Base-by-base conservation (phyloP, 176 grass and related monocot species). In the Ananas comosus region DNA sequence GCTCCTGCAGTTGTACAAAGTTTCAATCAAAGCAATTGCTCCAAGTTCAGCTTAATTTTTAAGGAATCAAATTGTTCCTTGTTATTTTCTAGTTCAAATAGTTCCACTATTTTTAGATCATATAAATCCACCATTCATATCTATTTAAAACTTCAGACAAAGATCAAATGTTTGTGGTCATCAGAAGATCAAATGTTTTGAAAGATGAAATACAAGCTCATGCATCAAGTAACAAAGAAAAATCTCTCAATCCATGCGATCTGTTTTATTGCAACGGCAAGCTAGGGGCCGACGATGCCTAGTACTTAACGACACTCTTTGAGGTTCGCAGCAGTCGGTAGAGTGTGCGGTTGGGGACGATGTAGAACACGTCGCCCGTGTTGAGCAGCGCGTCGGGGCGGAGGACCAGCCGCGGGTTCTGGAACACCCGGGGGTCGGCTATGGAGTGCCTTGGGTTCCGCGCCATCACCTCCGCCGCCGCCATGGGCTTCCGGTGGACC, bases 351-450 rank as follows among this genome's bases (percentile, higher is more conserved):
- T 51, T 51, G 12, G 72, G 72, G 19, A 64, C 53, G 42, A 64
- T 51, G 16, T 65, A 74, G 61, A 65, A 74, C 61, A 74, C 72
- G 21, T 29, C 49, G 72, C 72, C 59, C 22, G 72, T 74, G 47
- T 65, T 65, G n/a, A 74, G 59, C 72, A 25, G 18, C 9, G 48
- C 48, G 8, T 74, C 72, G 5, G 72, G 72, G 2, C 58, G 59
- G 59, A 74, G 47, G 58, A 74, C 58, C 18, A 64, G 42, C 4
- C 49, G 58, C 22, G 72, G 72, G 58, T 74, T 65, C 72, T 64
- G 63, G 57, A 74, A 64, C 48, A 74, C 72, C 33, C 61, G 17
- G 10, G 72, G 58, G 10, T 42, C 2, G 61, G 72, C 61, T 22
- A 64, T 24, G 12, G 21, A 52, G 59, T 74, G 72, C 61, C 72